Evolutionary conservation across 352 stramenopile genomes (phyloP).

Genomic region (Elongisporangium anandrum): DNA sequence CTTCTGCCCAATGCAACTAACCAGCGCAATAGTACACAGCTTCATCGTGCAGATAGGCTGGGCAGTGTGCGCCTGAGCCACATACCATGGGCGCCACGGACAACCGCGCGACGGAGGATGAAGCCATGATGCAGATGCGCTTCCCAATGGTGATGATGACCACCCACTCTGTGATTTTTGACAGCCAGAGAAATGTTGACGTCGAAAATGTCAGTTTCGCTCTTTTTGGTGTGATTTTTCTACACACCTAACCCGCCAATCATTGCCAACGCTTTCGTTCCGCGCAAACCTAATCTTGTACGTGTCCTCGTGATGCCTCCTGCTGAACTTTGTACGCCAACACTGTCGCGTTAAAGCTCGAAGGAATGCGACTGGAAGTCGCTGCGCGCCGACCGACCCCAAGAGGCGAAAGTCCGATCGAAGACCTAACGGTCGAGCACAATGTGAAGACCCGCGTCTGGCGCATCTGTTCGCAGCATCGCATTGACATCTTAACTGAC

Average conservation of each 20-base stretch:
- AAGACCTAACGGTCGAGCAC: background rate
- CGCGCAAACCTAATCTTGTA: background rate
- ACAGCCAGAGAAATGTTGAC: background rate
- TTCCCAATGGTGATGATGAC: background rate
- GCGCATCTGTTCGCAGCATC: background rate
- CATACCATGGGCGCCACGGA: conserved; percentile 69
- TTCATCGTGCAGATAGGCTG: background rate
- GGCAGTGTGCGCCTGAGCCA: background rate
- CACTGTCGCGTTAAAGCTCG: background rate
- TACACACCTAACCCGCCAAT: background rate
- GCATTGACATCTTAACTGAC: background rate
- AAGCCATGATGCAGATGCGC: conserved; percentile 17
- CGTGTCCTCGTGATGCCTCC: background rate
- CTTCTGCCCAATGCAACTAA: background rate
- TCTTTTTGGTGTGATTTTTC: background rate
- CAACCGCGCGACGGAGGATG: conserved; percentile 40
- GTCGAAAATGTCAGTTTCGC: background rate
- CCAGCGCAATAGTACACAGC: background rate
- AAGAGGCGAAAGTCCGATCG: background rate
- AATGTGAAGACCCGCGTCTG: background rate
- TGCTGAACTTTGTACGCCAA: background rate
- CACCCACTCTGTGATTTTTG: background rate
- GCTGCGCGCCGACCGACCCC: background rate
- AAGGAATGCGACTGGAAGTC: background rate
- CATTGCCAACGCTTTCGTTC: background rate